Evolutionary conservation across 1,139 yeast genomes (phyloP), one percentile per base, ranked within the genome.

Genomic region (Pichia sp.): DNA sequence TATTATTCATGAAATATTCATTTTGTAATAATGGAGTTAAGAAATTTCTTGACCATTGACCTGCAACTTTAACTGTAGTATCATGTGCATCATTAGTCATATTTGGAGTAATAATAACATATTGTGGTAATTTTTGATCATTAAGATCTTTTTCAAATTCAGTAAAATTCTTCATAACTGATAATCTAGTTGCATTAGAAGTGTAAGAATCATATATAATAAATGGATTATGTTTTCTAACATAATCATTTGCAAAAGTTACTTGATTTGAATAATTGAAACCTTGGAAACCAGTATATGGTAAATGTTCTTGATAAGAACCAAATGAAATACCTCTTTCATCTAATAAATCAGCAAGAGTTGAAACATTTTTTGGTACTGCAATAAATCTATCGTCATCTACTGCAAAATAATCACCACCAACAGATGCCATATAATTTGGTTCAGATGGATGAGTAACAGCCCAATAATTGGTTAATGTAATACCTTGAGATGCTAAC

Each of bases 361-460:
- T 66, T 38, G 76, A 71, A 33, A 73, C 67, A 55, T 71, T 70
- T 24, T 54, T 43, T 39, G 78, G 78, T 37, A 72, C 51, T 11
- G 61, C 48, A 50, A 66, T 62, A 57, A 69, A 71, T 48, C 65
- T 61, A 56, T 73, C 78, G 45, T 63, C 64, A 44, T 61, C 64
- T 43, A 72, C 62, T 22, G 74, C 71, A 49, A 70, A 71, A 59
- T 72, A 69, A 56, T 69, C 75, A 50, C 78, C 78, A 45, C 68
- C 70, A 43, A 65, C 73, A 40, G 74, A 58, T 29, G 71, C 72
- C 51, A 71, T 56, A 58, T 73, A 73, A 62, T 73, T 73, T 51
- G 77, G 76, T 63, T 73, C 73, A 2, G 78, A 71, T 41, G 77
- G 76, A 54, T 71, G 75, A 38, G 76, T 69, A 32, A 71, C 53